These are phyloP conservation scores for Lentinus brumalis DNA, from an alignment of 768 basidiomycete genomes.

Conservation along the genomic window DNA sequence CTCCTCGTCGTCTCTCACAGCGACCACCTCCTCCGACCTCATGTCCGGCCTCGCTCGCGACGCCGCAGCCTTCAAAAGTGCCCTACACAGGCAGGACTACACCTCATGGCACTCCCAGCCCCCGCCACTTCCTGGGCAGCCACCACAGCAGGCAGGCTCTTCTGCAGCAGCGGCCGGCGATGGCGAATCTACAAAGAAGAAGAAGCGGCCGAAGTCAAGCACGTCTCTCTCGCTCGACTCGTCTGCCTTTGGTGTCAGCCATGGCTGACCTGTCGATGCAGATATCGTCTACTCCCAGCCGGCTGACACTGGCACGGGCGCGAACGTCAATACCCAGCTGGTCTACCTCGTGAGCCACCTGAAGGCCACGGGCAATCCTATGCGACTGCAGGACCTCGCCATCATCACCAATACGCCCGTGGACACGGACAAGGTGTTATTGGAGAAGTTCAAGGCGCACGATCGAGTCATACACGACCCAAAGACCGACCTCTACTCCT, in stretches of 20 bases:
- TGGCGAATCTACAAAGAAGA: conserved; percentile 54
- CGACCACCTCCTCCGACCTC: conserved; percentile 19
- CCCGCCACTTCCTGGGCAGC: conserved; percentile 33
- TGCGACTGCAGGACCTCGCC: conserved; percentile 86
- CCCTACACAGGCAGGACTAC: conserved; percentile 65
- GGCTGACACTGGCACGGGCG: conserved; percentile 79
- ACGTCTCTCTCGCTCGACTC: conserved; percentile 32
- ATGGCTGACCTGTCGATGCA: conserved; percentile 33
- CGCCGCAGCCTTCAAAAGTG: conserved; percentile 67
- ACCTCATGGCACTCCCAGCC: conserved; percentile 78
- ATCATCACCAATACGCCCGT: conserved; percentile 79
- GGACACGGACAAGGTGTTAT: conserved; percentile 65
- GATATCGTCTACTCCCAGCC: conserved; percentile 87
- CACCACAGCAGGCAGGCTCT: conserved; percentile 28
- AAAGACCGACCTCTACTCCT: conserved; percentile 84
- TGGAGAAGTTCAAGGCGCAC: conserved; percentile 82
- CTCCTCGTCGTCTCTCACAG: not conserved
- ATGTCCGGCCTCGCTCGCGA: conserved; percentile 77
- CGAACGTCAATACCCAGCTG: conserved; percentile 84
- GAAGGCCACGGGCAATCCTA: conserved; percentile 70
- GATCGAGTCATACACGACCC: conserved; percentile 79
- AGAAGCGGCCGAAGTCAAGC: conserved; percentile 65
- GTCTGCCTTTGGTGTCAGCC: conserved; percentile 23
- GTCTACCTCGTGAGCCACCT: conserved; percentile 82
- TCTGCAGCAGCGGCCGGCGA: conserved; percentile 42